A percentile compares a stretch with the other conserved stretches of the same genome.
Evolutionary conservation across 495 filamentous ascomycete species (phyloP).

Genomic region (Aspergillus indologenus): DNA sequence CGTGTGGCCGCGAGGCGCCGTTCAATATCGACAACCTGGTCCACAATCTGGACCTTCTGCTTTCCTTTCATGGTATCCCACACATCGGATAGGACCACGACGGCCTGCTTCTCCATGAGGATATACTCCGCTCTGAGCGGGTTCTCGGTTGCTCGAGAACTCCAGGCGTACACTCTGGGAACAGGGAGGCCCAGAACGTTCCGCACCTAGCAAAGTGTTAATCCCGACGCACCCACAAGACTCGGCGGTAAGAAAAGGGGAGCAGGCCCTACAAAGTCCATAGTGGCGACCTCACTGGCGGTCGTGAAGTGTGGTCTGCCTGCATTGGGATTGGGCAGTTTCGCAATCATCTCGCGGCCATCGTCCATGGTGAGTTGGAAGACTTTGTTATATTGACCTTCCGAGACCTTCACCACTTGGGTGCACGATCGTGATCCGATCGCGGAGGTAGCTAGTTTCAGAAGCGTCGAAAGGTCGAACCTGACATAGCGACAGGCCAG

Average conservation of each 20-base stretch:
- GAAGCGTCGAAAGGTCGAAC: constrained; percentile 23
- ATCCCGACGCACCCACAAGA: too few relatives aligned
- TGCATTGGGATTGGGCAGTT: constrained; percentile 37
- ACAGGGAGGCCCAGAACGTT: constrained; percentile 26
- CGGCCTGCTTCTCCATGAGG: constrained; percentile 31
- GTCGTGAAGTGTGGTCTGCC: constrained; percentile 34
- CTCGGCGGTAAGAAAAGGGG: constrained; percentile 18
- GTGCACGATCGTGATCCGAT: constrained; percentile 23
- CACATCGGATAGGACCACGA: constrained; percentile 21
- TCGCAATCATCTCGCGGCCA: constrained; percentile 32
- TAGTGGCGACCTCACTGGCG: constrained; percentile 41
- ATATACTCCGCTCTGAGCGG: constrained; percentile 34
- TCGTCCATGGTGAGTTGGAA: constrained; percentile 37
- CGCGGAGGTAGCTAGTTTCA: constrained; percentile 23
- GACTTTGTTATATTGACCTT: constrained; percentile 41
- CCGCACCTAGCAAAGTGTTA: too few relatives aligned
- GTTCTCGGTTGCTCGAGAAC: constrained; percentile 25
- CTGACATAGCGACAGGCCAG: constrained; percentile 26
- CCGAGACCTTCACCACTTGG: constrained; percentile 29
- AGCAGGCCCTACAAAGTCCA: constrained; percentile 35
- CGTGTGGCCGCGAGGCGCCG: constrained; percentile 21
- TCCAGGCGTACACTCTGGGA: constrained; percentile 31
- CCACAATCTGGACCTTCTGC: constrained; percentile 24
- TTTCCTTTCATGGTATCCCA: constrained; percentile 26
- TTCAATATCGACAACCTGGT: constrained; percentile 30